A percentile compares a stretch with the other conserved stretches of the same genome.
Evolutionary conservation across 306 rosid species (phyloP).

Genomic region (Prunus fruticosa): DNA sequence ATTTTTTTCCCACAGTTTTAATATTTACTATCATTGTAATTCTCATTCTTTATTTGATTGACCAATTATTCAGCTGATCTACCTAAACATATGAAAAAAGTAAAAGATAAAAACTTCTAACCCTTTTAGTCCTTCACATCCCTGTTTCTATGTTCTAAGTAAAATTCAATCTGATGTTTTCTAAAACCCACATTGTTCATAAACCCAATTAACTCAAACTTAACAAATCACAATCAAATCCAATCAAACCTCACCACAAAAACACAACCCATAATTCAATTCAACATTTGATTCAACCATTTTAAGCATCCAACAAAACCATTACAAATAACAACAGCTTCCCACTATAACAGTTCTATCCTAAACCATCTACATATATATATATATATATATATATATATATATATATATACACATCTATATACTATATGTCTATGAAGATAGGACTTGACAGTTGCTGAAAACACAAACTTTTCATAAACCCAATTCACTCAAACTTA

Average conservation of each 20-base stretch:
- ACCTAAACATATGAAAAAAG: background rate
- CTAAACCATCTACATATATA: too few species aligned
- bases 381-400: too few species aligned
- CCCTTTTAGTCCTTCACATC: background rate
- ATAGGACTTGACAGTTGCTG: too few species aligned
- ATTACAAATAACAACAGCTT: background rate
- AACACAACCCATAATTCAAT: background rate
- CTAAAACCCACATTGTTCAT: background rate
- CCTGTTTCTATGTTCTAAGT: background rate
- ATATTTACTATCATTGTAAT: background rate
- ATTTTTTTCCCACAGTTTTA: background rate
- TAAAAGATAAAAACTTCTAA: background rate
- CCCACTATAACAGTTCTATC: background rate
- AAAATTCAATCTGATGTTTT: background rate
- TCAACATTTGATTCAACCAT: background rate
- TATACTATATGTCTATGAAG: too few species aligned
- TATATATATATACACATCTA: rapidly evolving
- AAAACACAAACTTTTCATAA: too few species aligned
- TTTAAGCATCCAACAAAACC: background rate
- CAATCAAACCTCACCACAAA: background rate
- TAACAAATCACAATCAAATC: background rate
- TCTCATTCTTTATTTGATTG: background rate
- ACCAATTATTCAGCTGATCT: background rate
- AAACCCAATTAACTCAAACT: background rate
- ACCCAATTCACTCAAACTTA: background rate